Evolutionary conservation across 2,329 filamentous ascomycete species (phyloP), one percentile per base, ranked within the genome.

Genomic region (Botrytis elliptica): DNA sequence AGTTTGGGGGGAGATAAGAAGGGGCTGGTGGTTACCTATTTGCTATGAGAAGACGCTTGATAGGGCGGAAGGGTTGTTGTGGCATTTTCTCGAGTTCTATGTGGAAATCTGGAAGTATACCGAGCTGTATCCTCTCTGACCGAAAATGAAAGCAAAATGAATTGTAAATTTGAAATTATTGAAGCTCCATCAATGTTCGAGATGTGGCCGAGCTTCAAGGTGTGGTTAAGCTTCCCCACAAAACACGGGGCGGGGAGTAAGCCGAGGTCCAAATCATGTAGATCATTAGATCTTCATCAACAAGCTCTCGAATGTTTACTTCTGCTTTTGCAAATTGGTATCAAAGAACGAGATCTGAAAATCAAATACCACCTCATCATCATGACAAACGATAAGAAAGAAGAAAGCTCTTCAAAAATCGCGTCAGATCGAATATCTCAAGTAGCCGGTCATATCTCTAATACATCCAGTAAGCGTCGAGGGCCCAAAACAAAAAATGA

Each of bases 11-110:
- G 14, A 40, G 44, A 38, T 20, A 3, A 40, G 36, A 73, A 70
- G 16, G 40, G 40, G 73, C 65, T 62, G 62, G 44, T 46, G 7
- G 0, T 33, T 79, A 86, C 86, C 86, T 85, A 76, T 89, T 89
- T 29, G 86, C 85, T 68, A 89, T 79, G 9, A 89, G 82, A 8
- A 89, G 83, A 38, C 85, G 84, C 72, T 83, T 84, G 70, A 89
- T 86, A 0, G 82, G 81, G 36, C 80, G 72, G 49, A 29, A 49
- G 44, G 29, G 29, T 40, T 29, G 33, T 10, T 42, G 22, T 16
- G 40, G 5, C 59, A 71, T 71, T 29, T 46, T 18, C 55, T 2
- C 16, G 18, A 12, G 4, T 9, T 38, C 7, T 22, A 1, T n/a
- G 1, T 10, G 7, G 29, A 18, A 25, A 38, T 36, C n/a, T 36